Percentiles rank a stretch among this genome's conserved stretches.
These are phyloP conservation scores for Thymus mandschuricus DNA, from an alignment of 257 asterid species.

Conservation along the genomic window DNA sequence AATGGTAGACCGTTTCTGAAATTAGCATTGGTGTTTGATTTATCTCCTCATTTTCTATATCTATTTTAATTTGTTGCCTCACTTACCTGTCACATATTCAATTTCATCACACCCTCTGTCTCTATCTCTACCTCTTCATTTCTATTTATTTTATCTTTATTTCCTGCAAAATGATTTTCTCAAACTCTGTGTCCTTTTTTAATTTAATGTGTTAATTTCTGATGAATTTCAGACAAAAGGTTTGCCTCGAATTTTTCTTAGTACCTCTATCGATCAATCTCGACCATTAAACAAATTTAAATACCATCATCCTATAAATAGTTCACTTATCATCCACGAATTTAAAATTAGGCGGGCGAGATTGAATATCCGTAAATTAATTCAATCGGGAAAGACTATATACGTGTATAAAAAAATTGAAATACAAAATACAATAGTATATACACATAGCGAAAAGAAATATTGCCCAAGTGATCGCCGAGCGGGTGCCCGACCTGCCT, in stretches of 20 bases:
- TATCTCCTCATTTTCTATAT: conserved; percentile 26
- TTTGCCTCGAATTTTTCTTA: background rate
- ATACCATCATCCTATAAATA: no score
- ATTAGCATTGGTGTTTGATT: conserved; percentile 38
- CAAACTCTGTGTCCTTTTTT: conserved; percentile 9
- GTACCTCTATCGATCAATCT: background rate
- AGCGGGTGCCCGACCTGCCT: no score
- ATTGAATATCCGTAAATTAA: no score
- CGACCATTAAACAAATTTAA: no score
- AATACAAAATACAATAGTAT: no score
- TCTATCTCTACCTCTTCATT: background rate
- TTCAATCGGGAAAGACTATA: no score
- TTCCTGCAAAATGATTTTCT: conserved; percentile 1
- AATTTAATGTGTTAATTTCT: background rate
- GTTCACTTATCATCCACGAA: no score
- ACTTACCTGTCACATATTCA: conserved; percentile 18
- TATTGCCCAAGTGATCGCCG: no score
- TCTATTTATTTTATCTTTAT: background rate
- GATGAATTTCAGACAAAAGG: conserved; percentile 11
- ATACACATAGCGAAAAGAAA: no score
- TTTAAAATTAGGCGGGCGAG: no score
- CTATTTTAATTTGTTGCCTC: conserved; percentile 1
- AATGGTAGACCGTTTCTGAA: conserved; percentile 14
- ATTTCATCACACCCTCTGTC: conserved; percentile 23
- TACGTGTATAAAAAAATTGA: no score